phyloP scores from a whole-genome alignment of 495 filamentous ascomycete species.

The Sabuloglossum arenarium region DNA sequence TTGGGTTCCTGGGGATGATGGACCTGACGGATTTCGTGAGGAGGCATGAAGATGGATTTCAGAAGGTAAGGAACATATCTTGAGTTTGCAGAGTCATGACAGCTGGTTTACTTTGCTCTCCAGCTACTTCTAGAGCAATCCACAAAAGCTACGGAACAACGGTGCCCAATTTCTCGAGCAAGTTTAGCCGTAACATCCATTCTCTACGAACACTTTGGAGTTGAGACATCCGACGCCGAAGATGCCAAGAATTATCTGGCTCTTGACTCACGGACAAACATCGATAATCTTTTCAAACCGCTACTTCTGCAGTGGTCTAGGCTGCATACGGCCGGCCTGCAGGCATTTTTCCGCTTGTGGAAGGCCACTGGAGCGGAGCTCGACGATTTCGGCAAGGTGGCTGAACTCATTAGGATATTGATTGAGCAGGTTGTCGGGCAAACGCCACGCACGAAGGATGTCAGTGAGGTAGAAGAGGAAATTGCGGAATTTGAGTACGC shows the following conservation, averaged over 20 bases:
- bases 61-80: constrained; percentile 30
- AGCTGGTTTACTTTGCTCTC: not conserved
- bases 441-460: constrained; percentile 62
- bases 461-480: constrained; percentile 78
- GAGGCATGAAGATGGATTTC: constrained; percentile 78
- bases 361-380: constrained; percentile 62
- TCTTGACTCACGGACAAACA: constrained; percentile 53
- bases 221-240: constrained; percentile 68
- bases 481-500: constrained; percentile 61
- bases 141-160: constrained; percentile 40
- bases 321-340: constrained; percentile 78
- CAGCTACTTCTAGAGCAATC: constrained; percentile 68
- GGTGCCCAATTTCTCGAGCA: constrained; percentile 76
- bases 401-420: constrained; percentile 77
- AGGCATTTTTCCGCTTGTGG: constrained; percentile 84
- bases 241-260: constrained; percentile 58
- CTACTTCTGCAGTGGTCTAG: constrained; percentile 84
- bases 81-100: not conserved
- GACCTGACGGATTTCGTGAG: constrained; percentile 84
- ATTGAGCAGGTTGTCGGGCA: constrained; percentile 79
- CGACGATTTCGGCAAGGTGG: constrained; percentile 81
- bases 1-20: constrained; percentile 92
- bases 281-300: constrained; percentile 76
- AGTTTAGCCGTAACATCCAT: constrained; percentile 75
- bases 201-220: constrained; percentile 87